Base-by-base conservation (phyloP, 257 asterid species). In the Fraxinus cuspidata region DNA sequence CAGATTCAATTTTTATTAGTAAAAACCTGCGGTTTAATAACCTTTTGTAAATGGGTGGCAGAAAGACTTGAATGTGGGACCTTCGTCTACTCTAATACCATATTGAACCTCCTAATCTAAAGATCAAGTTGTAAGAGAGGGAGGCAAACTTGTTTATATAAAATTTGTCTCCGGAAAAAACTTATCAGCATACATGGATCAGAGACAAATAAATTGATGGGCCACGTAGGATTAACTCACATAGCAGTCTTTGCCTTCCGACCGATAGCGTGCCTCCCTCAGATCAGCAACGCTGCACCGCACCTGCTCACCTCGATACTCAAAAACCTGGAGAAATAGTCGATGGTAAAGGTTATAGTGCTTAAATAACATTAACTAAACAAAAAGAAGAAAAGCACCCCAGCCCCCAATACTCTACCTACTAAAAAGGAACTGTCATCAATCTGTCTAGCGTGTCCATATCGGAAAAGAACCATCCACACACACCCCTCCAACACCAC, bases 171-270 rank as follows among this genome's bases (percentile, higher is more conserved):
- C n/a, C 64, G 0, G 21, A 9, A 53, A 19, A 40, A 42, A 42
- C 16, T 42, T 42, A 18, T 53, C 28, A 53, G 27, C 64, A 53
- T 53, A 7, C 64, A 21, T 56, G 27, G 28, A 56, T 56, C 65
- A 56, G 2, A 25, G 18, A 63, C 69, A 23, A 63, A 23, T 9
- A 63, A 25, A 25, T 63, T 63, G 65, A 63, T 27, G 15, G 23
- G 25, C 11, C 11, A 76, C 35, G 69, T 80, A 72, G 70, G 23
- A 77, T 71, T 27, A 49, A 90, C 99, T 92, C 81, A 96, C 99
- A 77, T 96, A 96, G 88, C 99, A 96, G 87, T 96, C 99, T 88
- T 93, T 96, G 81, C 96, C 98, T 82, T 88, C 95, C 74, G 75
- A 77, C 23, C 82, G 86, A 73, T 96, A 96, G 29, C 86, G 88